phyloP scores from a whole-genome alignment of 192 early-diverging fungal species.

The Diversispora epigaea region DNA sequence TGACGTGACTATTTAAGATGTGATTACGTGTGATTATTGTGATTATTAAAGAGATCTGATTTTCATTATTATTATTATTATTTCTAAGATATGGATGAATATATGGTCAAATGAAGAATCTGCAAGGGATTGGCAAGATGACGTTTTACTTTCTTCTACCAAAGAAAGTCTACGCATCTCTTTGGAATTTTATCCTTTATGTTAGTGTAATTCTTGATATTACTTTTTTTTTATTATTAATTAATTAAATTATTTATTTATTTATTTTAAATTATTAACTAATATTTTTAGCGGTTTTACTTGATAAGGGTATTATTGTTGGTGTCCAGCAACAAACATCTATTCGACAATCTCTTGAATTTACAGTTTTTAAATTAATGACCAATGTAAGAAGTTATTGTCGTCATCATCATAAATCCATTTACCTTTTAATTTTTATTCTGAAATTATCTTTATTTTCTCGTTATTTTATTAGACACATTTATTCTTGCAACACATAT shows the following conservation, averaged over 20 bases:
- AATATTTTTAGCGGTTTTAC: constrained; percentile 57
- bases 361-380: constrained; percentile 59
- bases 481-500: constrained; percentile 70
- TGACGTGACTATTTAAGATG: no score
- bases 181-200: constrained; percentile 76
- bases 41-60: constrained; percentile 11
- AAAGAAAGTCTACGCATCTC: constrained; percentile 53
- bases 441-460: not conserved
- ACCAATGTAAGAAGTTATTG: constrained; percentile 76
- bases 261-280: not conserved
- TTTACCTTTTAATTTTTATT: not conserved
- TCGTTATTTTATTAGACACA: constrained; percentile 55
- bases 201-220: constrained; percentile 43
- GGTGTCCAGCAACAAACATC: constrained; percentile 72
- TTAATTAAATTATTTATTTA: constrained; percentile 10
- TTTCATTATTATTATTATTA: not conserved
- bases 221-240: not conserved
- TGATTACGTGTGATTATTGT: constrained; percentile 7
- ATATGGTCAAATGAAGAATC: constrained; percentile 30
- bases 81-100: constrained; percentile 31
- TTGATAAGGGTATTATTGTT: constrained; percentile 70
- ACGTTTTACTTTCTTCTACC: constrained; percentile 22
- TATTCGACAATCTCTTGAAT: constrained; percentile 54
- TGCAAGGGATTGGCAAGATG: constrained; percentile 28
- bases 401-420: not conserved